Base-by-base conservation (phyloP, 495 filamentous ascomycete species). In the Lasiosphaeria miniovina region DNA sequence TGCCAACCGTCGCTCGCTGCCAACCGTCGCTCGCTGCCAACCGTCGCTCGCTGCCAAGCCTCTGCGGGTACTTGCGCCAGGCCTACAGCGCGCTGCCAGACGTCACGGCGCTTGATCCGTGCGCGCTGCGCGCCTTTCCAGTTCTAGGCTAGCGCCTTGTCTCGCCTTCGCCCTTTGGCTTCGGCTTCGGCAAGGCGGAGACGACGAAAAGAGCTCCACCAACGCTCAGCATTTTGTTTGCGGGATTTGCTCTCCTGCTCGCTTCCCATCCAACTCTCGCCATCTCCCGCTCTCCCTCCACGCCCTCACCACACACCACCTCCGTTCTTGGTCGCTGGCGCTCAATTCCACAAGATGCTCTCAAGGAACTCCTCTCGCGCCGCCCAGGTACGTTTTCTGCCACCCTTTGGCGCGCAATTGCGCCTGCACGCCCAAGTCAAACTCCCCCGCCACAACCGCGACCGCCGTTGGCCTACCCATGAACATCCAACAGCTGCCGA, bases 301-400 rank as follows among this genome's bases (percentile, higher is more conserved):
- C 24, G 53, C 52, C 48, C 43, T 52, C 41, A 48, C 32, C 36
- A 41, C 33, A 34, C 54, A 58, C 46, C 32, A 50, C 51, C 57
- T 48, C 50, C 46, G 45, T 50, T 53, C 52, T 49, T 41, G 53
- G 61, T 59, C 57, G 49, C 61, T 52, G 64, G 59, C 58, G 31
- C 49, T 51, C 56, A 67, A 65, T 69, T 64, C 41, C 55, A 57
- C 73, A 81, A 63, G 52, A 88, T 88, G 85, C 75, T 87, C 69
- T 83, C 83, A 71, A 77, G 81, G 68, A 83, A 78, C 79, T 83
- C 84, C 63, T 67, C 75, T 50, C 71, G 80, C 68, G 66, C 74
- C 56, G 74, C 76, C 43, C 74, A 78, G 76, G 78, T 80, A 74
- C 38, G 72, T 68, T 46, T 38, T 58, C n/a, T 32, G 17, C 7